Evolutionary conservation across 768 basidiomycete species (phyloP), one percentile per base, ranked within the genome.

Genomic region (Tricholoma matsutake): DNA sequence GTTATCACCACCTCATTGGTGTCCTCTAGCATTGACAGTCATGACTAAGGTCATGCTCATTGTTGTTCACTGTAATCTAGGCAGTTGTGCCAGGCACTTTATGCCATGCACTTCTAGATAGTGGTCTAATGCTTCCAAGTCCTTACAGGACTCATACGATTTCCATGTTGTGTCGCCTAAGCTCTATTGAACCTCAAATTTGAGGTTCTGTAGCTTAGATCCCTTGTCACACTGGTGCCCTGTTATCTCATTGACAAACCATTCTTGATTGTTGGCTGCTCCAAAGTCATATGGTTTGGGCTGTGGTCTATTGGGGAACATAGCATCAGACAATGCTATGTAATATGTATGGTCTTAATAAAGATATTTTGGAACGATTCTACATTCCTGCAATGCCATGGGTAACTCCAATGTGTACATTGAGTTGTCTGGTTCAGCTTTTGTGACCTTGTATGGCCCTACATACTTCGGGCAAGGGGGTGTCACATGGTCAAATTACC

Each of bases 91-190:
- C 5, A 11, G 39, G 39, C 14, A 11, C 14, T 41, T 41, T 41
- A 73, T 64, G 10, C 70, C 68, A 34, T 69, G 65, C 1, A 75
- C 39, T 32, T 71, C 68, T 0, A 74, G 62, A 39, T 77, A 75
- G 14, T 64, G 10, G 49, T 75, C 72, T 1, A 78, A 59, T 0
- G 67, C 73, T 0, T 45, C 69, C 3, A 73, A 58, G 1, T 75
- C 69, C 6, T 67, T 67, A n/a, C 73, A 68, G 1, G 63, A 57
- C 0, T 45, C 20, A 2, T 65, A 61, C 0, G 72, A 66, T 52
- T 76, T 72, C 74, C 75, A 77, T 0, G 73, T 75, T 0, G 65
- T 68, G 45, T 77, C 75, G 0, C 76, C 75, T 1, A 69, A 13
- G 1, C 54, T 69, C 75, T 75, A 78, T 6, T 64, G 34, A 0